These are phyloP conservation scores for Paraphoma sp. DNA, from an alignment of 2,329 filamentous ascomycete genomes.

Conservation along the genomic window DNA sequence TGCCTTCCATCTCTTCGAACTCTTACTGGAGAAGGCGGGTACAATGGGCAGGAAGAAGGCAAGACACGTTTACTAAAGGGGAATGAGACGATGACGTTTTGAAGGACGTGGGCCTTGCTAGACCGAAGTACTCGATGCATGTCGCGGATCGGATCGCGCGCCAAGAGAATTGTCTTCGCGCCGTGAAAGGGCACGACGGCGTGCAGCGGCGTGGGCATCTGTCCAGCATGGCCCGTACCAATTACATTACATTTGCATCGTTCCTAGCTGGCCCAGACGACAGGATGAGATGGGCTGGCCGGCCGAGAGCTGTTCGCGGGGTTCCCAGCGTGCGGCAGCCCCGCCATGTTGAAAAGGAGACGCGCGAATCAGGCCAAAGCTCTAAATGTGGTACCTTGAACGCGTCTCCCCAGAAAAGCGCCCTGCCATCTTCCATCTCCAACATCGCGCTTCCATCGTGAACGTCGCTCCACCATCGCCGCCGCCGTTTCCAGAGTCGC, in stretches of 20 bases:
- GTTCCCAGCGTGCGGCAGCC: slow-evolving; percentile 14
- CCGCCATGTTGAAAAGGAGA: slow-evolving; percentile 31
- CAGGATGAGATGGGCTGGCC: background rate
- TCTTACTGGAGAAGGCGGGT: slow-evolving; percentile 7
- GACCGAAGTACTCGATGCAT: slow-evolving; percentile 9
- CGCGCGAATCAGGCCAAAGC: slow-evolving; percentile 32
- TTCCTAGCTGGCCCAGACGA: background rate
- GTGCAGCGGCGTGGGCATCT: background rate
- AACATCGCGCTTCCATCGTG: slow-evolving; percentile 32
- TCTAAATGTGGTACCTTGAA: slow-evolving; percentile 21
- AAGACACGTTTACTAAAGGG: too few relatives aligned
- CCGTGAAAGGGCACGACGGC: slow-evolving; percentile 11
- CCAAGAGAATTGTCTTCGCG: slow-evolving; percentile 10
- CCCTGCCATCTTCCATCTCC: slow-evolving; percentile 26
- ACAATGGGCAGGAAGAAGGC: background rate
- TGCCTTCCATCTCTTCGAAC: background rate
- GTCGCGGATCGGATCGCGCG: slow-evolving; percentile 13
- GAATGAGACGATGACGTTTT: slow-evolving; percentile 29
- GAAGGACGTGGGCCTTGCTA: slow-evolving; percentile 4
- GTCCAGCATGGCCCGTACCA: background rate
- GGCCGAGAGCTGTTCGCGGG: slow-evolving; percentile 19
- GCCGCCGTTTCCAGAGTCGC: slow-evolving; percentile 31
- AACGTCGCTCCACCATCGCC: slow-evolving; percentile 33
- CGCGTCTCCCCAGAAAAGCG: slow-evolving; percentile 37
- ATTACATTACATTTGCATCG: background rate